Evolutionary conservation across 106 monocot genomes (phyloP).

Genomic region (Agapanthus africanus): DNA sequence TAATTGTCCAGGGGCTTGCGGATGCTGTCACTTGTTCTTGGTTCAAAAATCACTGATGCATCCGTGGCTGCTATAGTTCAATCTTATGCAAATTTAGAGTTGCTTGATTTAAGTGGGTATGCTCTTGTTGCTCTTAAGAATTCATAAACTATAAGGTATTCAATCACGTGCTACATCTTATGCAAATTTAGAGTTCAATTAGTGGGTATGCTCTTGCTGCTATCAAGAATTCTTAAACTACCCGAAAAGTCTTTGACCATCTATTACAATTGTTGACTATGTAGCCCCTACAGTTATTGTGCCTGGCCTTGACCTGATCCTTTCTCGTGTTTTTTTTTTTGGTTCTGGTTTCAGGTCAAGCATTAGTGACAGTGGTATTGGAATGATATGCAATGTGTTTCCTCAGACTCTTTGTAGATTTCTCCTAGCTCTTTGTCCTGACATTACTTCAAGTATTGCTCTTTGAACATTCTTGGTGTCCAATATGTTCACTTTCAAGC

Average conservation of each 20-base stretch:
- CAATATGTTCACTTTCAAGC: neutral
- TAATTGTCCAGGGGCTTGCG: conserved; percentile 49
- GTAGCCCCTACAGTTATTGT: neutral
- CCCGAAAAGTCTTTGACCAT: neutral
- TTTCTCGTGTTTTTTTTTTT: neutral
- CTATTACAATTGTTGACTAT: neutral
- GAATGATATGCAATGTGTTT: conserved; percentile 93
- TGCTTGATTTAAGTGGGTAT: conserved; percentile 97
- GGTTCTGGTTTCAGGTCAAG: conserved; percentile 50
- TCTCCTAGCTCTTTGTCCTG: conserved; percentile 83
- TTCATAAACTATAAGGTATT: neutral
- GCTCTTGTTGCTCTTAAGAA: conserved; percentile 8
- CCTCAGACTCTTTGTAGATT: conserved; percentile 66
- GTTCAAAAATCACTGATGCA: conserved; percentile 81
- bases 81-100: conserved; percentile 46
- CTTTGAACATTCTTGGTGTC: neutral
- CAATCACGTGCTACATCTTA: neutral
- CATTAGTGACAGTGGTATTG: conserved; percentile 88
- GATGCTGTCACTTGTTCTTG: conserved; percentile 71
- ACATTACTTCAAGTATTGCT: conserved; percentile 82
- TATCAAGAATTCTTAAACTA: too few species aligned
- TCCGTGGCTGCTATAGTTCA: conserved; percentile 82
- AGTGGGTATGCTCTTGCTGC: too few species aligned
- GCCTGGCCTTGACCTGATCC: neutral
- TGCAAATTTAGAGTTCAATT: too few species aligned